These are phyloP conservation scores for Takashimella tepidaria DNA, from an alignment of 1,284 basidiomycete species.

Conservation along the genomic window DNA sequence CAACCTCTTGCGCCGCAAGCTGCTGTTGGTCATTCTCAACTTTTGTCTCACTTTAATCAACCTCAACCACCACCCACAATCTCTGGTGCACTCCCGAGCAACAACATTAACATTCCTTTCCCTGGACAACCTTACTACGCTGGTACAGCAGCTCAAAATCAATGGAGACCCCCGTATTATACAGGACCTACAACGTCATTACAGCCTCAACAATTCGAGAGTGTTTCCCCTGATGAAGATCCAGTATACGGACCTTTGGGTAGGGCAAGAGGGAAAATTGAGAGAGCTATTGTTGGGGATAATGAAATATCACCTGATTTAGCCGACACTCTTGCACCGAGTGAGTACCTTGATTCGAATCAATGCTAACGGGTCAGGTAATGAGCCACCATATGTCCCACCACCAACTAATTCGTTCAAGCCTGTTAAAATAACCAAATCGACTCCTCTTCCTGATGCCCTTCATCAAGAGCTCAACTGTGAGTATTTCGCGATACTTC, in stretches of 20 bases:
- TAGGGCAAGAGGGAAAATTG: conserved; percentile 34
- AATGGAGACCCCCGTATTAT: not conserved
- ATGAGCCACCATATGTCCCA: conserved; percentile 17
- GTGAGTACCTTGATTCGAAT: conserved; percentile 18
- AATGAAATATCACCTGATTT: conserved; percentile 40
- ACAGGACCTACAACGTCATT: not conserved
- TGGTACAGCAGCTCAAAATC: conserved; percentile 2
- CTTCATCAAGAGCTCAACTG: conserved; percentile 41
- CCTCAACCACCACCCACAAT: conserved; percentile 16
- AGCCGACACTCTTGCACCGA: conserved; percentile 15
- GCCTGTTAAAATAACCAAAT: conserved; percentile 20
- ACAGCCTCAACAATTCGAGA: conserved; percentile 31
- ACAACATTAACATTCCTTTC: not conserved
- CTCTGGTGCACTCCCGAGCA: not conserved
- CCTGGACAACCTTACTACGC: conserved; percentile 4
- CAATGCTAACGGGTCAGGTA: conserved; percentile 13
- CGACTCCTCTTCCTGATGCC: conserved; percentile 40
- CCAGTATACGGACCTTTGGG: conserved; percentile 38
- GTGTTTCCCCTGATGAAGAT: conserved; percentile 36
- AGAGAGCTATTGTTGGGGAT: conserved; percentile 31
- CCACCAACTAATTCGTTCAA: conserved; percentile 20
- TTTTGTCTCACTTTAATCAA: not conserved
- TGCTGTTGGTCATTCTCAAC: no score
- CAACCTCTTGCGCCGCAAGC: conserved; percentile 1
- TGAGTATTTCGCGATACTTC: conserved; percentile 11